Conservation (phyloP, 176 grass and related monocot genomes). For the Rhipidocladum racemiflorum region DNA sequence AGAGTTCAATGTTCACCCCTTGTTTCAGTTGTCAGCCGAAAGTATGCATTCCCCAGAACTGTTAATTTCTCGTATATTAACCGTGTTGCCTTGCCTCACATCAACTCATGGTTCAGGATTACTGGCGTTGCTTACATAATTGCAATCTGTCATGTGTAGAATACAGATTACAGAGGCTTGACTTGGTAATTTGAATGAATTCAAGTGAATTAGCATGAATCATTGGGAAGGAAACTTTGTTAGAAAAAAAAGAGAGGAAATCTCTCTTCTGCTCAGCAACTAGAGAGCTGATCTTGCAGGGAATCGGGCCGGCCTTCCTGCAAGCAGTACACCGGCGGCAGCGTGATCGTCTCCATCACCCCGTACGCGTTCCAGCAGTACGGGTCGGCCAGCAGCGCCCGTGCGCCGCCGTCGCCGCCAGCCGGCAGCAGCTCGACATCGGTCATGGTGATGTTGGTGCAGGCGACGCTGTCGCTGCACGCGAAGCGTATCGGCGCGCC, state of each 20-base stretch:
- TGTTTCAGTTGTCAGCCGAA: not conserved
- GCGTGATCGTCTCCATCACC: conserved; percentile 47
- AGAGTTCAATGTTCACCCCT: not conserved
- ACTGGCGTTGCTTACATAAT: not conserved
- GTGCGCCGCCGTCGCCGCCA: conserved; percentile 4
- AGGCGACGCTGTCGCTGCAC: conserved; percentile 65
- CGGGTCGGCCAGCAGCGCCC: conserved; percentile 31
- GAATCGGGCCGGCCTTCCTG: conserved; percentile 67
- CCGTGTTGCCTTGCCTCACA: not conserved
- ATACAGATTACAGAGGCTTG: not conserved
- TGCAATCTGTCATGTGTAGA: not conserved
- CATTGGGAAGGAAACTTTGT: not conserved
- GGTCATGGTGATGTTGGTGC: conserved; percentile 68
- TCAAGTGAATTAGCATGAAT: not conserved
- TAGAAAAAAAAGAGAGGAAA: not conserved
- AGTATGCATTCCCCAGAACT: not conserved
- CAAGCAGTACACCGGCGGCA: conserved; percentile 67
- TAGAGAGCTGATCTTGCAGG: conserved; percentile 52
- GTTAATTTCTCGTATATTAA: not conserved
- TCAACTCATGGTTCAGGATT: not conserved
- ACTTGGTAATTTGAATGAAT: not conserved
- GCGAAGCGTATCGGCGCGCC: conserved; percentile 62
- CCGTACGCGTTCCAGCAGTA: conserved; percentile 86
- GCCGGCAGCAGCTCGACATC: conserved; percentile 67
- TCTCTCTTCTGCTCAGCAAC: conserved; percentile 23